Evolutionary conservation across 495 filamentous ascomycete genomes (phyloP).

Genomic region (Cudoniella acicularis): DNA sequence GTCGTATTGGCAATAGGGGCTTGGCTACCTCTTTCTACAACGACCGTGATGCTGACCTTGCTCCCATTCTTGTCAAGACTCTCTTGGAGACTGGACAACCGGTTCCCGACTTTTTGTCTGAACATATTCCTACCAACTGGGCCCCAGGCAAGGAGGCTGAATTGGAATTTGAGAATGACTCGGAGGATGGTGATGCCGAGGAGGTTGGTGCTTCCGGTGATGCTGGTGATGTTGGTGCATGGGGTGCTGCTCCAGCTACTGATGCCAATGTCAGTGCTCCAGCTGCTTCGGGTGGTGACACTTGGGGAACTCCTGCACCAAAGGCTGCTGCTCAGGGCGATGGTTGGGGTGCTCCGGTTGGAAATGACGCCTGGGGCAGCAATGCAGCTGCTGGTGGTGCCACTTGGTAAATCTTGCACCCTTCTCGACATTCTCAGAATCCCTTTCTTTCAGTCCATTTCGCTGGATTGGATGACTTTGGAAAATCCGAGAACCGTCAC

Average conservation of each 20-base stretch:
- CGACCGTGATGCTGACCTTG: slow-evolving; percentile 63
- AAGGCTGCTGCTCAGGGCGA: not conserved
- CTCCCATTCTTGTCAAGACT: slow-evolving; percentile 65
- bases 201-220: slow-evolving; percentile 22
- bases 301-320: slow-evolving; percentile 3
- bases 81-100: slow-evolving; percentile 73
- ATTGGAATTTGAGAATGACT: slow-evolving; percentile 60
- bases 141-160: slow-evolving; percentile 28
- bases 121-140: slow-evolving; percentile 52
- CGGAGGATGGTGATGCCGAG: slow-evolving; percentile 49
- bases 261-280: slow-evolving; percentile 1
- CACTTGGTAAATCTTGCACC: too few species aligned
- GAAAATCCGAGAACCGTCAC: too few species aligned
- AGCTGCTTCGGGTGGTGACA: slow-evolving; percentile 11
- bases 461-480: not conserved
- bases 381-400: not conserved
- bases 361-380: not conserved
- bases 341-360: not conserved
- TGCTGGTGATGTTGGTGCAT: slow-evolving; percentile 5
- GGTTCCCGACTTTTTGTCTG: slow-evolving; percentile 77
- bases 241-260: slow-evolving; percentile 13
- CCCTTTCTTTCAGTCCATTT: not conserved
- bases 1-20: slow-evolving; percentile 85
- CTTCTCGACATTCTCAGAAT: too few species aligned
- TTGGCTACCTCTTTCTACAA: slow-evolving; percentile 88